Base-by-base conservation (phyloP, 176 grass and related monocot species). In the Calamus simplicifolius region DNA sequence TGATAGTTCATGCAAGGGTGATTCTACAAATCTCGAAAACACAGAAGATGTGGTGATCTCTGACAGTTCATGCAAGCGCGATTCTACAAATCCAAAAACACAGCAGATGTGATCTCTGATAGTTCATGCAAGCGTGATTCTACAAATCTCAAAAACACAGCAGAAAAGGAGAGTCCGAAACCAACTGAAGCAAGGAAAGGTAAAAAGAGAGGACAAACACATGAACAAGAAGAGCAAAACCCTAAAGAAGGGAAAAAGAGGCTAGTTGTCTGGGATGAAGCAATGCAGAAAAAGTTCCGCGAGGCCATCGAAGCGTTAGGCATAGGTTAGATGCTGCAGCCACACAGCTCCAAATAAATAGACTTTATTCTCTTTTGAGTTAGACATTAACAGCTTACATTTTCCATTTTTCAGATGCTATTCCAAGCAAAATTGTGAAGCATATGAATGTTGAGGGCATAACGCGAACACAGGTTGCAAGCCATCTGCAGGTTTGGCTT, bases 241-340 rank as follows among this genome's bases (percentile, higher is more conserved):
- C 50, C 27, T 19, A 58, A 27, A 14, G 25, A 76, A 49, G 6
- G 6, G 23, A 28, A 14, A 48, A 51, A 15, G 25, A 14, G 15
- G 21, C 38, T 51, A 1, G 28, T 29, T 5, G 56, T 67, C 6
- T 82, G 79, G 73, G 60, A 56, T 62, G 60, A 67, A 31, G 67
- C 21, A 28, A 51, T 82, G 1, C 27, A 82, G 19, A 61, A 6
- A 4, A 82, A 72, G 58, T 77, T 82, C 56, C 10, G 62, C 4
- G 14, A 58, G 21, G 80, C 73, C 43, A 27, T 68, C 21, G 19
- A 77, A 27, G 55, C 68, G 28, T 73, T 77, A 57, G 73, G 73
- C 48, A 62, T 29, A 29, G 28, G 28, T 29, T 29, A 29, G 28
- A 29, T 29, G 28, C 28, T 29, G 28, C 28, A 29, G 4, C 4